Evolutionary conservation across 2,329 filamentous ascomycete genomes (phyloP), one percentile per base, ranked within the genome.

Genomic region (Pseudocercospora eumusae): DNA sequence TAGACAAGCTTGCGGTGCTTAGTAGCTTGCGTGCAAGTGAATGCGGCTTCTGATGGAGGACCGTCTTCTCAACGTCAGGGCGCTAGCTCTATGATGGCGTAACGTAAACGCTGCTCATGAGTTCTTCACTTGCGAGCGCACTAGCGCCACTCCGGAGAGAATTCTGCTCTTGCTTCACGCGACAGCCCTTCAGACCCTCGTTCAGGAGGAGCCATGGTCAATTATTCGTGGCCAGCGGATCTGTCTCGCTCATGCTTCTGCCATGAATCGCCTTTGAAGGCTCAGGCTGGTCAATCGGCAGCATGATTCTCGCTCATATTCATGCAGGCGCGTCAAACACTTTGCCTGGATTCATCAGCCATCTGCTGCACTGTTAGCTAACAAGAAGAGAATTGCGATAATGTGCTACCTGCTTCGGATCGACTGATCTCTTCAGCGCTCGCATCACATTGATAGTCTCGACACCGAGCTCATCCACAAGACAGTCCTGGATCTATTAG

Each of bases 261-360:
- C 15, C 13, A 15, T 36, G 33, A 5, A 7, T 36, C 6, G 33
- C 33, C 13, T n/a, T 36, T 13, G 3, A 36, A 36, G 28, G 10
- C 28, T 11, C 28, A 31, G 28, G 28, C 5, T 31, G 28, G 28
- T 31, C 28, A 36, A 15, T 36, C 10, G 33, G 33, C 33, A 15
- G 33, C 33, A 40, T 40, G 2, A 4, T n/a, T 40, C 44, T 47
- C 44, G 20, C 20, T 47, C 18, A 3, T 40, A 18, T 40, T 40
- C 23, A 18, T 9, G 20, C 25, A 13, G 64, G 60, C 13, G 60
- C 31, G 33, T 66, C 63, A 45, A 68, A 68, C 9, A 68, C 59
- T 44, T 68, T 68, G 4, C 66, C 66, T 0, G 66, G 66, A 42
- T 68, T 68, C 64, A 68, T 60, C 31, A 68, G 33, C 64, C 64